phyloP scores from a whole-genome alignment of 176 grass and related monocot genomes.

The Eleusine indica region DNA sequence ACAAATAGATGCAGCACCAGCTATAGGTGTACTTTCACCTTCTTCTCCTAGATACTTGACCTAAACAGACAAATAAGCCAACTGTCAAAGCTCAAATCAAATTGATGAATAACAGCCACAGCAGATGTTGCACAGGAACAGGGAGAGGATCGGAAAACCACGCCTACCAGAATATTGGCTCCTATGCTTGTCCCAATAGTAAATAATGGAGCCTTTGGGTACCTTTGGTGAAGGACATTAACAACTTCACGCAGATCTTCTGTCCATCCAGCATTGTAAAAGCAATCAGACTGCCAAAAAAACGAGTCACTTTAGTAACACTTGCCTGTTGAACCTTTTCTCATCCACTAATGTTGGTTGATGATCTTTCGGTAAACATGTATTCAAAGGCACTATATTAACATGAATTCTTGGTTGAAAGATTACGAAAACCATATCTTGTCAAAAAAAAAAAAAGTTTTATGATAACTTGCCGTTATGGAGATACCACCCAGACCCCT shows the following conservation, averaged over 20 bases:
- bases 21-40: conserved; percentile 85
- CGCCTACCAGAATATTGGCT: conserved; percentile 88
- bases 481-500: conserved; percentile 93
- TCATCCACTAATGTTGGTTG: conserved; percentile 23
- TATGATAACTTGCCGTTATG: conserved; percentile 76
- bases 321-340: conserved; percentile 4
- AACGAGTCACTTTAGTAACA: conserved; percentile 22
- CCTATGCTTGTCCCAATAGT: conserved; percentile 93
- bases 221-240: conserved; percentile 86
- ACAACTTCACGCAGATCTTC: conserved; percentile 84
- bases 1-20: conserved; percentile 87
- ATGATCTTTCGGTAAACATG: background rate
- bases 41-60: conserved; percentile 99
- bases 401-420: background rate
- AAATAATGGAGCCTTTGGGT: conserved; percentile 78
- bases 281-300: conserved; percentile 76
- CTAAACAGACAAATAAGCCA: conserved; percentile 45
- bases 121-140: background rate
- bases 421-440: background rate
- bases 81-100: background rate
- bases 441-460: conserved; percentile 9
- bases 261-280: conserved; percentile 99
- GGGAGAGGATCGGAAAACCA: background rate
- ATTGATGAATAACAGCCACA: background rate
- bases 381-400: conserved; percentile 27